These are phyloP conservation scores for Solanum raphanifolium DNA, from an alignment of 257 asterid genomes.

Conservation along the genomic window DNA sequence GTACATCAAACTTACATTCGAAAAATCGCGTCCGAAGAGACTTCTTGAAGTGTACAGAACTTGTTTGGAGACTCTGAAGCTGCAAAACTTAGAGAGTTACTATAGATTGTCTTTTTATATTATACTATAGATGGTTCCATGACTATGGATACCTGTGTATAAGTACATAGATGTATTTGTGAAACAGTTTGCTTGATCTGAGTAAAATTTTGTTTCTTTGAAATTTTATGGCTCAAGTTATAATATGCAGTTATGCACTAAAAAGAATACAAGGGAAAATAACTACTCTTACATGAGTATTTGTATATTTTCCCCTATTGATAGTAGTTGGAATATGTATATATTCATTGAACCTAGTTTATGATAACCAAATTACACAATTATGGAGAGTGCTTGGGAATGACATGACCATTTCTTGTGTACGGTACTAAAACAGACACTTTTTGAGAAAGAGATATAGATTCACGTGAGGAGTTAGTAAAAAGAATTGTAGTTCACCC, in stretches of 20 bases:
- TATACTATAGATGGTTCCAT: not conserved
- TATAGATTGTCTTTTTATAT: not conserved
- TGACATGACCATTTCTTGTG: not conserved
- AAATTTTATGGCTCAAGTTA: not conserved
- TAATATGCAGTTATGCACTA: not conserved
- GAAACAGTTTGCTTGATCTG: not conserved
- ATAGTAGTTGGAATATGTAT: not conserved
- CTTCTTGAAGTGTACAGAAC: not conserved
- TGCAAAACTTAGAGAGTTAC: not conserved
- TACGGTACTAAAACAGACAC: not conserved
- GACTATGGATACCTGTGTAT: not conserved
- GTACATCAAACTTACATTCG: not conserved
- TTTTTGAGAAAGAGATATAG: not conserved
- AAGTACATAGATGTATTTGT: not conserved
- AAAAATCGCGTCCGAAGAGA: not conserved
- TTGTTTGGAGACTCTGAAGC: not conserved
- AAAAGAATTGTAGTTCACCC: no score
- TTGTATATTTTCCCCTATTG: not conserved
- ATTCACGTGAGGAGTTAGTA: not conserved
- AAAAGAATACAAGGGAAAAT: not conserved
- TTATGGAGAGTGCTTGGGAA: not conserved
- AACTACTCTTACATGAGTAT: not conserved
- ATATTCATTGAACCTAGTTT: not conserved
- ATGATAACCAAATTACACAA: not conserved
- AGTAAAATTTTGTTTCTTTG: not conserved